phyloP scores from a whole-genome alignment of 2,329 filamentous ascomycete species.

The Sporothrix protearum region DNA sequence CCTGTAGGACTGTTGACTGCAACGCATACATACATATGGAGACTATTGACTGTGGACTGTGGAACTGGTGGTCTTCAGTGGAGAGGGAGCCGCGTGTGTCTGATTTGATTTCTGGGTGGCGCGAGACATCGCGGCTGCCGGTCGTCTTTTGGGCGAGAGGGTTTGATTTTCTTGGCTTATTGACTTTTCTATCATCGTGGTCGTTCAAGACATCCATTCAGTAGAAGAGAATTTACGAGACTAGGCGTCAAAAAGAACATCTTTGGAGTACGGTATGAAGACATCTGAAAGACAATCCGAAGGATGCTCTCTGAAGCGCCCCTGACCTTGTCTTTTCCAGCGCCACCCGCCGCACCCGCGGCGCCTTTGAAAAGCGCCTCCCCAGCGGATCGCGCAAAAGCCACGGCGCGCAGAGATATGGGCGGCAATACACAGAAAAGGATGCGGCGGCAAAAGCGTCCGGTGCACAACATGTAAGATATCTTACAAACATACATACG shows the following conservation, averaged over 20 bases:
- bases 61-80: not conserved
- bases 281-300: not conserved
- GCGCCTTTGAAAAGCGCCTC: not conserved
- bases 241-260: too few relatives aligned
- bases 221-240: too few relatives aligned
- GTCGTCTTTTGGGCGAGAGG: not conserved
- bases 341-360: not conserved
- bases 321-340: not conserved
- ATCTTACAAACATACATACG: not conserved
- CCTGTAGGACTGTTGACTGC: not conserved
- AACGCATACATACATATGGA: too few relatives aligned
- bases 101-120: not conserved
- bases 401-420: slow-evolving; percentile 7
- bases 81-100: slow-evolving; percentile 1
- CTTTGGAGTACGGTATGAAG: not conserved
- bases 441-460: not conserved
- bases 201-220: too few relatives aligned
- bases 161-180: not conserved
- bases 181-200: not conserved
- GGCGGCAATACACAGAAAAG: not conserved
- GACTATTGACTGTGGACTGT: not conserved
- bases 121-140: not conserved
- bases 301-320: not conserved
- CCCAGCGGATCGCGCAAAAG: not conserved
- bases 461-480: not conserved